These are phyloP conservation scores for Sporisorium iseilematis-ciliati DNA, from an alignment of 1,284 basidiomycete species.

Conservation along the genomic window DNA sequence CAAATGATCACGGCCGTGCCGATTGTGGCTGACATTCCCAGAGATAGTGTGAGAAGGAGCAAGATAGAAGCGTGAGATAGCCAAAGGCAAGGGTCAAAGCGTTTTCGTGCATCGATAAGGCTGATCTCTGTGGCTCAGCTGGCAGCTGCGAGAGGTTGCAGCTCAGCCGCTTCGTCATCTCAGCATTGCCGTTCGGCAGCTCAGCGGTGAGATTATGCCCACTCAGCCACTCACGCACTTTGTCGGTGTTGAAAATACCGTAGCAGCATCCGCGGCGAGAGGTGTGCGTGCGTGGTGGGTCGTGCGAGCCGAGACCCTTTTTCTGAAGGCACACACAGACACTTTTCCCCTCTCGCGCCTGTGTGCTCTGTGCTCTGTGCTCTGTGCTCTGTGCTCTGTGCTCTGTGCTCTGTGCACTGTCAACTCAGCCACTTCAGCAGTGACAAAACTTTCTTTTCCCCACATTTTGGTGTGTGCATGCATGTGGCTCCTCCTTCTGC, in stretches of 20 bases:
- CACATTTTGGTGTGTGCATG: conserved; percentile 17
- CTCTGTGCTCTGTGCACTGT: no score
- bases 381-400: no score
- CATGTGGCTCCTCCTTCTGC: conserved; percentile 2
- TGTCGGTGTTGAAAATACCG: neutral
- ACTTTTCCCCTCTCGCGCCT: neutral
- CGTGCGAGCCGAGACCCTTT: conserved; percentile 10
- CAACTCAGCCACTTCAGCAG: neutral
- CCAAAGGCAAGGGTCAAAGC: neutral
- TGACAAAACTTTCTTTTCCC: conserved; percentile 9
- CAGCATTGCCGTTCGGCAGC: neutral
- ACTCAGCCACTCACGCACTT: conserved; percentile 4
- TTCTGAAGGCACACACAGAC: neutral
- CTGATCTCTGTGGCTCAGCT: neutral
- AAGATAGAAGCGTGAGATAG: neutral
- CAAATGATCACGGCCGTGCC: neutral
- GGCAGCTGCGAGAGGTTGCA: conserved; percentile 10
- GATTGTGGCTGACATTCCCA: neutral
- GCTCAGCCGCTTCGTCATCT: conserved; percentile 21
- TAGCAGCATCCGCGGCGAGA: neutral
- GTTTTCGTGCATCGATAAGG: neutral
- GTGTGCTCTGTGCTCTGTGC: no score
- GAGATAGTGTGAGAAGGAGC: neutral
- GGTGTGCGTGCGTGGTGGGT: neutral
- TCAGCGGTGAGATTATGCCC: neutral